Evolutionary conservation across 164 flowering plant species (phyloP).

Genomic region (Stephania japonica): DNA sequence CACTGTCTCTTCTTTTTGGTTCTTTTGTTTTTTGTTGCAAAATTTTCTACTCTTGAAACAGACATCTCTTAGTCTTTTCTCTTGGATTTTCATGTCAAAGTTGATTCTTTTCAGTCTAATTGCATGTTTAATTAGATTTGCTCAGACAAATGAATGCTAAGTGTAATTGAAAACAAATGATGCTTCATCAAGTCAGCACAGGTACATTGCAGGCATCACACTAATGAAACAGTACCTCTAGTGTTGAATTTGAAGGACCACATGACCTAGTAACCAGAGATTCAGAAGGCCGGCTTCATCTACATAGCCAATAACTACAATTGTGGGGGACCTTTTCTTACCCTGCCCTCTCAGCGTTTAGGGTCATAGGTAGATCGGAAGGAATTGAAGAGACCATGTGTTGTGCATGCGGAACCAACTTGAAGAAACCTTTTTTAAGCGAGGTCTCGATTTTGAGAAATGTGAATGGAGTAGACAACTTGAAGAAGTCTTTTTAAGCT

Average conservation of each 20-base stretch:
- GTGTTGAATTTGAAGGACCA: not conserved
- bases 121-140: not conserved
- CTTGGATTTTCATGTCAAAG: not conserved
- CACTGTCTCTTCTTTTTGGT: not conserved
- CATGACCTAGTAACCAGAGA: not conserved
- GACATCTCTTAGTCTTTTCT: constrained; percentile 4
- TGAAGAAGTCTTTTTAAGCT: no score
- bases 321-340: constrained; percentile 7
- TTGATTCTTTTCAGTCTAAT: not conserved
- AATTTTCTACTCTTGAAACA: constrained; percentile 3
- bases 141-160: not conserved
- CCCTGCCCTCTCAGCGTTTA: not conserved
- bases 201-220: not conserved
- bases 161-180: not conserved
- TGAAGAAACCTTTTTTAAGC: no score
- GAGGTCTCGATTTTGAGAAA: no score
- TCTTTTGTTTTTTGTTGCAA: constrained; percentile 2
- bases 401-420: no score
- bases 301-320: not conserved
- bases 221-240: not conserved
- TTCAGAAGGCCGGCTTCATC: not conserved
- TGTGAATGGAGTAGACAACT: no score
- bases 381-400: no score
- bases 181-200: constrained; percentile 9
- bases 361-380: not conserved